phyloP scores from a whole-genome alignment of 306 rosid genomes.

The Echinosophora koreensis region DNA sequence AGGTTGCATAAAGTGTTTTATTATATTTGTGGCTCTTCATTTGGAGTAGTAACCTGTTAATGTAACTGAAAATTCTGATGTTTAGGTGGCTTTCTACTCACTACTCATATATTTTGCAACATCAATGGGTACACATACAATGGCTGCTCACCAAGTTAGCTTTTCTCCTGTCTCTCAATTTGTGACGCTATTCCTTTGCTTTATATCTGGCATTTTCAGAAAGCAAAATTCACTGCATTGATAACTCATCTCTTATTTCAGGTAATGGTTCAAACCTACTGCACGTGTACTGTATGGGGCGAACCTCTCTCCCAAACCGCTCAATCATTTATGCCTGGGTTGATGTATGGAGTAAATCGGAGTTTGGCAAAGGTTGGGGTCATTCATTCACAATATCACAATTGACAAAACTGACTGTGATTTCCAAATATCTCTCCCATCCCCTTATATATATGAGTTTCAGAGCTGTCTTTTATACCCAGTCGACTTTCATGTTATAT shows the following conservation, averaged over 20 bases:
- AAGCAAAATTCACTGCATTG: constrained; percentile 36
- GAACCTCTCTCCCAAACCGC: constrained; percentile 99
- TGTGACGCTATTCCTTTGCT: constrained; percentile 39
- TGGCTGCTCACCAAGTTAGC: constrained; percentile 97
- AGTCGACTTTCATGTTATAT: constrained; percentile 17
- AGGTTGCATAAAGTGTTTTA: constrained; percentile 59
- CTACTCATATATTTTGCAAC: constrained; percentile 81
- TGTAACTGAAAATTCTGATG: constrained; percentile 33
- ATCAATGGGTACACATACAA: constrained; percentile 82
- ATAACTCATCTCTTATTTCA: constrained; percentile 49
- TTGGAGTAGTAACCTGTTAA: constrained; percentile 34
- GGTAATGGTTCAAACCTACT: constrained; percentile 90
- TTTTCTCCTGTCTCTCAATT: constrained; percentile 31
- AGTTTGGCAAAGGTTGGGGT: constrained; percentile 76
- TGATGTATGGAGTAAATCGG: constrained; percentile 68
- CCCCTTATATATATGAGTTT: background rate
- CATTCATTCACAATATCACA: constrained; percentile 41
- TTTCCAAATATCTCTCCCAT: constrained; percentile 1
- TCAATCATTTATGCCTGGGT: constrained; percentile 93
- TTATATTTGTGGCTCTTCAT: constrained; percentile 18
- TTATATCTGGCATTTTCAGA: constrained; percentile 21
- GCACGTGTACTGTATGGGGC: constrained; percentile 91
- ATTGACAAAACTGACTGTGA: constrained; percentile 15
- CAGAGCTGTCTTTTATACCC: background rate
- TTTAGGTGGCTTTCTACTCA: constrained; percentile 85